Conservation (phyloP, 2,329 filamentous ascomycete genomes). For the Pseudophaeomoniella oleicola region DNA sequence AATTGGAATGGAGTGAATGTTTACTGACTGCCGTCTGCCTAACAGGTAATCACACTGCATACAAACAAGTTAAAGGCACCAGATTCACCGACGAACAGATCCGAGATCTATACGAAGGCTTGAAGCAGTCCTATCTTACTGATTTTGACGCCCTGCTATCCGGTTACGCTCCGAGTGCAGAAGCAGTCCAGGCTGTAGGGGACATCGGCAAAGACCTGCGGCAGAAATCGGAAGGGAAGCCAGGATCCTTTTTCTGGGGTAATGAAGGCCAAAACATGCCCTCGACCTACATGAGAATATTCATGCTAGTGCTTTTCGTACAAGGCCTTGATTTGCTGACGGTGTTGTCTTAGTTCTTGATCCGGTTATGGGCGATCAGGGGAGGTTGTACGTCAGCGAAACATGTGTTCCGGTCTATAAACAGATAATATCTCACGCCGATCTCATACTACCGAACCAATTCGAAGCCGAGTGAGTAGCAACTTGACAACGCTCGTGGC, state of each 20-base stretch:
- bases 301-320: too few species aligned
- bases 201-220: slow-evolving; percentile 70
- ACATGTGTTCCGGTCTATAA: slow-evolving; percentile 89
- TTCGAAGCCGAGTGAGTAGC: slow-evolving; percentile 82
- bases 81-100: slow-evolving; percentile 72
- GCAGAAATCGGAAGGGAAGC: slow-evolving; percentile 43
- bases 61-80: slow-evolving; percentile 75
- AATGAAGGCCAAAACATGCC: too few species aligned
- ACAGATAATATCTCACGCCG: slow-evolving; percentile 61
- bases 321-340: too few species aligned
- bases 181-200: slow-evolving; percentile 71
- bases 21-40: too few species aligned
- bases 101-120: slow-evolving; percentile 65
- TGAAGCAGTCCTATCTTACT: slow-evolving; percentile 70
- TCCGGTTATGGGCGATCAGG: slow-evolving; percentile 97
- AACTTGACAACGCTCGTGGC: slow-evolving; percentile 1
- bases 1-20: too few species aligned
- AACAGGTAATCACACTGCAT: slow-evolving; percentile 86
- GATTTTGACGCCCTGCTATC: slow-evolving; percentile 91
- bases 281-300: too few species aligned
- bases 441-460: slow-evolving; percentile 89
- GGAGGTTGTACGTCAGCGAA: slow-evolving; percentile 75
- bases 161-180: slow-evolving; percentile 82
- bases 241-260: slow-evolving; percentile 83
- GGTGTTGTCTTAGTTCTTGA: slow-evolving; percentile 84